Evolutionary conservation across 805 yeast genomes (phyloP).

Genomic region (Cyberlindnera euphorbiae): DNA sequence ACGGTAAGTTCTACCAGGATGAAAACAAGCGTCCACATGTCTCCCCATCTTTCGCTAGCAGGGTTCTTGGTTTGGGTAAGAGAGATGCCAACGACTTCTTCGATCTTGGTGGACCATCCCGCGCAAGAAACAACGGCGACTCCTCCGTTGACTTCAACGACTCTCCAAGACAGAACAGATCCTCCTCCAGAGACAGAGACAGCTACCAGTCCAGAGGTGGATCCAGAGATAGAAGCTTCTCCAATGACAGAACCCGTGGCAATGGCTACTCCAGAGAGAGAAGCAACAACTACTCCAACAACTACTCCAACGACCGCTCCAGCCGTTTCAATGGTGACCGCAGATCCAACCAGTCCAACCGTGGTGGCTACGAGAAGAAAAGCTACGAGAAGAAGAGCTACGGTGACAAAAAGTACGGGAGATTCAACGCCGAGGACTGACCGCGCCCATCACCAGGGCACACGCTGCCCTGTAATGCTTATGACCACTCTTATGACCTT

Average conservation of each 20-base stretch:
- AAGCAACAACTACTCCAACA: neutral
- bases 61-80: slow-evolving; percentile 21
- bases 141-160: neutral
- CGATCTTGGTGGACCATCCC: slow-evolving; percentile 13
- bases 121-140: no score
- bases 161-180: slow-evolving; percentile 2
- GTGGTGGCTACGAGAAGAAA: neutral
- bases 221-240: slow-evolving; percentile 4
- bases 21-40: slow-evolving; percentile 19
- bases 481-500: no score
- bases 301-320: neutral
- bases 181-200: slow-evolving; percentile 6
- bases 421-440: slow-evolving; percentile 1
- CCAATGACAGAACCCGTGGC: neutral
- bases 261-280: neutral
- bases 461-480: no score
- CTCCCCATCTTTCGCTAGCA: slow-evolving; percentile 16
- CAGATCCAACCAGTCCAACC: slow-evolving; percentile 1
- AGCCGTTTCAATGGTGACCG: slow-evolving; percentile 1
- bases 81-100: slow-evolving; percentile 19
- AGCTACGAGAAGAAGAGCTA: no score
- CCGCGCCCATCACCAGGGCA: no score
- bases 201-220: slow-evolving; percentile 2
- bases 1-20: slow-evolving; percentile 23
- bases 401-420: neutral